A percentile compares a stretch with the other conserved stretches of the same genome.
Evolutionary conservation across 2,329 filamentous ascomycete genomes (phyloP).

Genomic region (Aspergillus fumigatiaffinis): DNA sequence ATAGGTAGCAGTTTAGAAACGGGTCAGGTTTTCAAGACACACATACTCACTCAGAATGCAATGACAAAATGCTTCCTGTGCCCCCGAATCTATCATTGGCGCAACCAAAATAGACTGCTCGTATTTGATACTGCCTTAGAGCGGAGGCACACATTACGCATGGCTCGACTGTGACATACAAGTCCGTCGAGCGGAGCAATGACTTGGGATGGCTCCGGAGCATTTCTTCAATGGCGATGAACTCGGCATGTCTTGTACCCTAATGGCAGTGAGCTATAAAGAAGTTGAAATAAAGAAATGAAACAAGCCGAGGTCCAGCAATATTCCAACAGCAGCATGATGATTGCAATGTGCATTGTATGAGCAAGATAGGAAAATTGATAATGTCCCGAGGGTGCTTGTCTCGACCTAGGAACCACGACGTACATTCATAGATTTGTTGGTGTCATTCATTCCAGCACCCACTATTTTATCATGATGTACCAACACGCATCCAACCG

Average conservation of each 20-base stretch:
- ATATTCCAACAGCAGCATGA: neutral
- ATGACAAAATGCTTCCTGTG: constrained; percentile 85
- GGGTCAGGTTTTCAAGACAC: constrained; percentile 5
- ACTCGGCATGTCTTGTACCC: constrained; percentile 92
- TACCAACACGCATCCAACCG: constrained; percentile 93
- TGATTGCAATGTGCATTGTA: neutral
- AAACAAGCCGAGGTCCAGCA: neutral
- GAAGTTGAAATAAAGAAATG: neutral
- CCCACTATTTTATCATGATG: constrained; percentile 75
- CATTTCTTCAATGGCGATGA: constrained; percentile 73
- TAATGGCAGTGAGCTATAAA: constrained; percentile 50
- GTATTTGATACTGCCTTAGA: constrained; percentile 80
- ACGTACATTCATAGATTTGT: constrained; percentile 68
- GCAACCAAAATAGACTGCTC: constrained; percentile 90
- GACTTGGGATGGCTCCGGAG: constrained; percentile 61
- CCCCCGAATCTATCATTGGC: constrained; percentile 96
- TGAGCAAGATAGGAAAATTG: neutral
- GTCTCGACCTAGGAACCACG: neutral
- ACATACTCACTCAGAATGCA: constrained; percentile 69
- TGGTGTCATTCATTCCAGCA: constrained; percentile 94
- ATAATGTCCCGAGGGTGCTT: neutral
- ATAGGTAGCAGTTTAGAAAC: constrained; percentile 7
- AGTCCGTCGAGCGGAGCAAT: constrained; percentile 67
- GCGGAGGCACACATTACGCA: constrained; percentile 98
- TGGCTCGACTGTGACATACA: constrained; percentile 97